These are phyloP conservation scores for Malus sieversii DNA, from an alignment of 306 rosid genomes.

Conservation along the genomic window DNA sequence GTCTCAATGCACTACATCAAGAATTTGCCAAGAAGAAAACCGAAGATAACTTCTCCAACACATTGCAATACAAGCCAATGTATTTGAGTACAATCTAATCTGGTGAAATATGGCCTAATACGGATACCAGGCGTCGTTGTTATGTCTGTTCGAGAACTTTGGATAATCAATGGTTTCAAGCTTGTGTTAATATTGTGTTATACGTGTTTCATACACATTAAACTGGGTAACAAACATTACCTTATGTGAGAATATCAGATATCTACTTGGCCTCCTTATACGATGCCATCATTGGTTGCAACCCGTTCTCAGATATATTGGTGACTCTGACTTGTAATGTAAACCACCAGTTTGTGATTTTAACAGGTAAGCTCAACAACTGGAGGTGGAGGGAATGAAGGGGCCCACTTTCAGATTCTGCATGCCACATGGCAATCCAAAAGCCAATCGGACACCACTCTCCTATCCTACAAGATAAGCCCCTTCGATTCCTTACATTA, in stretches of 20 bases:
- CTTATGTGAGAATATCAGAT: neutral
- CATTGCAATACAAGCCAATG: neutral
- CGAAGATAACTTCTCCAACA: too few relatives aligned
- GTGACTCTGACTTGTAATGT: neutral
- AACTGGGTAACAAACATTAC: neutral
- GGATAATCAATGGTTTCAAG: neutral
- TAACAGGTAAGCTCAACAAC: conserved; percentile 29
- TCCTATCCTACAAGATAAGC: conserved; percentile 60
- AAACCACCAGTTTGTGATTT: conserved; percentile 35
- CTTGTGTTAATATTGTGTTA: neutral
- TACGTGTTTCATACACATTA: neutral
- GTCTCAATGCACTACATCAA: neutral
- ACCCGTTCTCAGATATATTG: neutral
- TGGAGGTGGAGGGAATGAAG: conserved; percentile 10
- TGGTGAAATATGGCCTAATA: neutral
- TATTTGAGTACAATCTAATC: neutral
- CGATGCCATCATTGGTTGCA: neutral
- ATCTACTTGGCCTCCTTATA: neutral
- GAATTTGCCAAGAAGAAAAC: too few relatives aligned
- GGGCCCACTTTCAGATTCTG: conserved; percentile 34
- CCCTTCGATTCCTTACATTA: conserved; percentile 13
- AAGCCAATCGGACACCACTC: conserved; percentile 29
- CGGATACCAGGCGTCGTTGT: neutral
- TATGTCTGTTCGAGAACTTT: neutral
- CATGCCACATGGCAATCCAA: conserved; percentile 40